Percentiles rank a stretch among this genome's conserved stretches.
These are phyloP conservation scores for Chondrostereum purpureum DNA, from an alignment of 1,284 basidiomycete genomes.

Conservation along the genomic window DNA sequence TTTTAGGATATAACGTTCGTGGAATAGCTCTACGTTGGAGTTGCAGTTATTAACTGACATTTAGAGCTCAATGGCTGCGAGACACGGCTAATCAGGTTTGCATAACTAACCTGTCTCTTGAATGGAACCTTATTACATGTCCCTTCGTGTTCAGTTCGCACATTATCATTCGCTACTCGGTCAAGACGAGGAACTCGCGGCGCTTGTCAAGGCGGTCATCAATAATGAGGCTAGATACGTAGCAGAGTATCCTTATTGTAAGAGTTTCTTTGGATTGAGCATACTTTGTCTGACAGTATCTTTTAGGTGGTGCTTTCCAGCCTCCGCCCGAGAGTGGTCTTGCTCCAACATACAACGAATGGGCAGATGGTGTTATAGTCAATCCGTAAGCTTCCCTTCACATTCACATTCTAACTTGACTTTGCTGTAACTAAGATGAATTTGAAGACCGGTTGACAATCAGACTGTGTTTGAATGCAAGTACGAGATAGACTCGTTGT, in stretches of 20 bases:
- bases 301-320: slow-evolving; percentile 56
- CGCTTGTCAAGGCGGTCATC: slow-evolving; percentile 66
- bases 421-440: slow-evolving; percentile 5
- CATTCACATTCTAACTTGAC: no score
- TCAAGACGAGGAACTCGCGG: slow-evolving; percentile 49
- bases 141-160: slow-evolving; percentile 41
- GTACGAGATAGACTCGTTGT: slow-evolving; percentile 74
- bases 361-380: slow-evolving; percentile 59
- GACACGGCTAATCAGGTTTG: slow-evolving; percentile 70
- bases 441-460: slow-evolving; percentile 54
- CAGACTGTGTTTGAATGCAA: slow-evolving; percentile 75
- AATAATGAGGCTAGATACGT: slow-evolving; percentile 75
- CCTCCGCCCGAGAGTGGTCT: slow-evolving; percentile 69
- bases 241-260: slow-evolving; percentile 66
- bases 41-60: slow-evolving; percentile 8
- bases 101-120: slow-evolving; percentile 4
- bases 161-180: slow-evolving; percentile 57
- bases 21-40: slow-evolving; percentile 7
- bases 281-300: slow-evolving; percentile 6
- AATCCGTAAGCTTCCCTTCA: slow-evolving; percentile 50
- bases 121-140: neutral
- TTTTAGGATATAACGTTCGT: slow-evolving; percentile 62
- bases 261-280: slow-evolving; percentile 6
- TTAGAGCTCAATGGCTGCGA: slow-evolving; percentile 63
- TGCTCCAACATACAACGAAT: slow-evolving; percentile 53